Percentiles rank a stretch among this genome's conserved stretches.
phyloP scores from a whole-genome alignment of 768 basidiomycete species.

The Fibroporia radiculosa region DNA sequence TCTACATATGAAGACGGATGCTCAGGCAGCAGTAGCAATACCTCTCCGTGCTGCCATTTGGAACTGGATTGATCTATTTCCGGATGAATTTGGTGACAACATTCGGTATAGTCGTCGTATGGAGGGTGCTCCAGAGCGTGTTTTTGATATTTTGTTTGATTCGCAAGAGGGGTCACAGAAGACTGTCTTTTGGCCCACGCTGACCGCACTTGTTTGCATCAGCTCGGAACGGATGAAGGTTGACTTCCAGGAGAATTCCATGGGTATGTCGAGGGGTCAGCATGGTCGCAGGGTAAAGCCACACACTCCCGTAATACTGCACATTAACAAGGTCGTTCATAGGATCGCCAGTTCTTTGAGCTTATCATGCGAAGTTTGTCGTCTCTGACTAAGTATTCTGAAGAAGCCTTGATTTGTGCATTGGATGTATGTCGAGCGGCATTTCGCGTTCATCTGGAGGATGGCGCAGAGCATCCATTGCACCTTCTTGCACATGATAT shows the following conservation, averaged over 20 bases:
- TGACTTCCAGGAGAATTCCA: conserved; percentile 39
- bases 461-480: conserved; percentile 52
- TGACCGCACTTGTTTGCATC: conserved; percentile 65
- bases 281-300: conserved; percentile 15
- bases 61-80: conserved; percentile 84
- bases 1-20: conserved; percentile 71
- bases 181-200: conserved; percentile 64
- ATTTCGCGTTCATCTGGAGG: conserved; percentile 23
- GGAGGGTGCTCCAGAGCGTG: conserved; percentile 79
- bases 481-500: conserved; percentile 62
- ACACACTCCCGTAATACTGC: not conserved
- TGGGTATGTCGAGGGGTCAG: conserved; percentile 22
- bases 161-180: conserved; percentile 20
- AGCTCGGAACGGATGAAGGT: conserved; percentile 65
- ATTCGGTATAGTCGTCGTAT: conserved; percentile 52
- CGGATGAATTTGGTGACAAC: conserved; percentile 70
- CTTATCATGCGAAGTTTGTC: conserved; percentile 52
- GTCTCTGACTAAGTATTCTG: conserved; percentile 47
- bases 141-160: conserved; percentile 73
- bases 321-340: not conserved
- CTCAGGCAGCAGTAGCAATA: conserved; percentile 63
- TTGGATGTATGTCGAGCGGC: conserved; percentile 76
- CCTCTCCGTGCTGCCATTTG: conserved; percentile 75
- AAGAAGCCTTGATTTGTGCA: conserved; percentile 63
- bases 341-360: conserved; percentile 53